These are phyloP conservation scores for Coniochaeta pulveracea DNA, from an alignment of 2,329 filamentous ascomycete species.

Conservation along the genomic window DNA sequence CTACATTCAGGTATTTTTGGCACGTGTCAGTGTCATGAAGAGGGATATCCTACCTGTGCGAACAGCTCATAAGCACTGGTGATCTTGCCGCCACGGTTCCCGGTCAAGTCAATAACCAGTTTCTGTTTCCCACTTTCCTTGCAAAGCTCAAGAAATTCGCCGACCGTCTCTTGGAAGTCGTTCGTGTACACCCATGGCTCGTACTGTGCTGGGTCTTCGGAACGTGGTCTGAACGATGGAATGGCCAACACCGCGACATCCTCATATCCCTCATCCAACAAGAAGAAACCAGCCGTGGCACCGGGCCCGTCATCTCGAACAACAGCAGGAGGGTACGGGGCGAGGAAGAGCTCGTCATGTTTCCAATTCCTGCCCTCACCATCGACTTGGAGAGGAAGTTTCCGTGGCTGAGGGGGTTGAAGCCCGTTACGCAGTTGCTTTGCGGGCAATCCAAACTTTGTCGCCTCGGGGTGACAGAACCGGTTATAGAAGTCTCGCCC, in stretches of 20 bases:
- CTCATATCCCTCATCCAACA: conserved; percentile 21
- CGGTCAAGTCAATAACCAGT: conserved; percentile 51
- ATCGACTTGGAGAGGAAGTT: too few species aligned
- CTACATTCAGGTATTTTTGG: conserved; percentile 2
- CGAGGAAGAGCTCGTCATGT: too few species aligned
- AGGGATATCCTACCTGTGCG: conserved; percentile 15
- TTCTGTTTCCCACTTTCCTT: conserved; percentile 39
- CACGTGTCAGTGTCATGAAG: not conserved
- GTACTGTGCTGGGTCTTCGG: conserved; percentile 6
- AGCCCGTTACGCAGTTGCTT: too few species aligned
- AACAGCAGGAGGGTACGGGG: conserved; percentile 20
- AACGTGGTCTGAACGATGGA: conserved; percentile 13
- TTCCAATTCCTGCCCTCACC: too few species aligned
- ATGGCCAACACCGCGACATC: conserved; percentile 21
- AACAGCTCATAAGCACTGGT: conserved; percentile 36
- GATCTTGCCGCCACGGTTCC: conserved; percentile 46
- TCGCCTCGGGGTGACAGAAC: conserved; percentile 19
- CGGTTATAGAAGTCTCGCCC: conserved; percentile 23
- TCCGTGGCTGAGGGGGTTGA: too few species aligned
- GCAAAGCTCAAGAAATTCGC: conserved; percentile 31
- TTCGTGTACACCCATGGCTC: conserved; percentile 15
- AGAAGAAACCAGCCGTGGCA: conserved; percentile 21
- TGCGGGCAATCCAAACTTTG: not conserved
- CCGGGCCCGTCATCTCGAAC: conserved; percentile 16
- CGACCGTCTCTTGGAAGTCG: conserved; percentile 14